phyloP scores from a whole-genome alignment of 176 grass and related monocot species.

The Oryza punctata region DNA sequence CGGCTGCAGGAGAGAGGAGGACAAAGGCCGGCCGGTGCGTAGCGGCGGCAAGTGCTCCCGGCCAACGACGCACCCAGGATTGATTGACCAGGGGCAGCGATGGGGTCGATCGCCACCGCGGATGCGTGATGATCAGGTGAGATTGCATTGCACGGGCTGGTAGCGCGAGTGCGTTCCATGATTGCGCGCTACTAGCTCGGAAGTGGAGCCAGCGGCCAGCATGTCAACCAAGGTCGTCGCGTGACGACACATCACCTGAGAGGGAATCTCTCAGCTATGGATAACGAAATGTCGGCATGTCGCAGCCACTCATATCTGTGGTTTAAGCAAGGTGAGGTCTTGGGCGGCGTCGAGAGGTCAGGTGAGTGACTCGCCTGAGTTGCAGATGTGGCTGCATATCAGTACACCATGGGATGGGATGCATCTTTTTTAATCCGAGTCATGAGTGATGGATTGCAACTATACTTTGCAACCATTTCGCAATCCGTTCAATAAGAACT shows the following conservation, averaged over 20 bases:
- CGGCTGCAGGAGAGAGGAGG: neutral
- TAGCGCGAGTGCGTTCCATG: constrained; percentile 18
- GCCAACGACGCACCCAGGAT: neutral
- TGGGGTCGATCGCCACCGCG: constrained; percentile 29
- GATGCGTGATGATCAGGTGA: neutral
- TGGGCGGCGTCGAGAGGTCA: neutral
- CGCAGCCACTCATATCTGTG: neutral
- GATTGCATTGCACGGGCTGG: neutral
- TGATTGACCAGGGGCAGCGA: neutral
- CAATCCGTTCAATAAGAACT: neutral
- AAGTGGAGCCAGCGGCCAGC: constrained; percentile 7
- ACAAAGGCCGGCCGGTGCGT: neutral
- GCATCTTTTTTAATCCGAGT: neutral
- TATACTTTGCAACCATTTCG: neutral
- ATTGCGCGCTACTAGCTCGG: neutral
- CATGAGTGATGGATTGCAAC: no score
- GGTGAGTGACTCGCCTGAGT: neutral
- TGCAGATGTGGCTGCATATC: neutral
- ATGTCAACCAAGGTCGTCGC: neutral
- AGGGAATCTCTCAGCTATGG: neutral
- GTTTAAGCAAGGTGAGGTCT: neutral
- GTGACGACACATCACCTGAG: constrained; percentile 13
- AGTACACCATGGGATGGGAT: neutral
- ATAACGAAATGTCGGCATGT: neutral
- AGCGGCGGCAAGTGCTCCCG: neutral